Conservation (phyloP, 495 filamentous ascomycete species). For the Penicillium coffeae region DNA sequence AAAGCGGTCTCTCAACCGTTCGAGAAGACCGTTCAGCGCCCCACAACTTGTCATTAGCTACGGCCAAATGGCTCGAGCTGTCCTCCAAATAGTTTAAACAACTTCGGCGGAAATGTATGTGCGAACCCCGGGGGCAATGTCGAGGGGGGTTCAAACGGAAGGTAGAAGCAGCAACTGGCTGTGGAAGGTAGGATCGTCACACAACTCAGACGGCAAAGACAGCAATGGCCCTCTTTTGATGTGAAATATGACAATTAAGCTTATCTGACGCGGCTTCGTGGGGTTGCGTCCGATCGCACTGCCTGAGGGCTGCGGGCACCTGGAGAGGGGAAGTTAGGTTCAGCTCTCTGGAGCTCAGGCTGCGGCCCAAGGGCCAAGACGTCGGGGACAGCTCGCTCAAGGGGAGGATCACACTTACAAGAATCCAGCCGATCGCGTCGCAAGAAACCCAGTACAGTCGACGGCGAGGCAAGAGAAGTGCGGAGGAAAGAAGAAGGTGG, state of each 20-base stretch:
- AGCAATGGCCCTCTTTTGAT: neutral
- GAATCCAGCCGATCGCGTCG: neutral
- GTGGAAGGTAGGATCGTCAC: no score
- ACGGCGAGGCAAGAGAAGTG: neutral
- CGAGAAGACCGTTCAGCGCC: slow-evolving; percentile 50
- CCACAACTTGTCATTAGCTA: slow-evolving; percentile 45
- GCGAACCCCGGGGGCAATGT: no score
- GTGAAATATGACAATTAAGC: neutral
- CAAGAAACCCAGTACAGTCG: neutral
- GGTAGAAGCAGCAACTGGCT: no score
- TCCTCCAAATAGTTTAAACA: no score
- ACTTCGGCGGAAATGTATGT: no score
- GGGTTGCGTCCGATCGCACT: slow-evolving; percentile 2
- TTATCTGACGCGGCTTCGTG: neutral
- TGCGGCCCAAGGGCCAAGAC: no score
- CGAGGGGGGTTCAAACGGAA: no score
- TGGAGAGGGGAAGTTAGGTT: neutral
- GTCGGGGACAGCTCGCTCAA: no score
- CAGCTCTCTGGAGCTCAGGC: neutral
- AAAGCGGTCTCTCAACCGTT: slow-evolving; percentile 48
- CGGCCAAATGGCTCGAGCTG: slow-evolving; percentile 13
- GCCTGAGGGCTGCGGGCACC: neutral
- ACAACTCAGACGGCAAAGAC: neutral
- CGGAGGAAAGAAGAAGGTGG: slow-evolving; percentile 14
- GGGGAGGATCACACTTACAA: no score